Base-by-base conservation (phyloP, 2,329 filamentous ascomycete genomes). In the Trichophyton mentagrophytes region DNA sequence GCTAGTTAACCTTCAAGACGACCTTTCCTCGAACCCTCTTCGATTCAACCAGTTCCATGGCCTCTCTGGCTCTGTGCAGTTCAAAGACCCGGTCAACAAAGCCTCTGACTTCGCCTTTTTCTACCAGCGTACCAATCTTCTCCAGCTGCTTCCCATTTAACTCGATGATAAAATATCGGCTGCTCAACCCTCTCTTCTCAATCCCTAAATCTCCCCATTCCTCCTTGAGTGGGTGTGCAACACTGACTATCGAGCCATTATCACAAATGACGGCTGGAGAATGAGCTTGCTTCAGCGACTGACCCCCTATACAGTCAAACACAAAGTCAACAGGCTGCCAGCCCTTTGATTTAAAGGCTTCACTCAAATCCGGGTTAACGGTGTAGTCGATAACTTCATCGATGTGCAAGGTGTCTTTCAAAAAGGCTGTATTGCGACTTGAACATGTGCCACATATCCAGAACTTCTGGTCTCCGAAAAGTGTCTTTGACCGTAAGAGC, bases 241-340 rank as follows among this genome's bases (percentile, higher is more conserved):
- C 68, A 36, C 68, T 74, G 38, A 76, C 55, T 22, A 75, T 67
- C 44, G 66, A 60, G 8, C 73, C 73, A 3, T 66, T 63, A 49
- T 73, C 68, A 49, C 68, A 69, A 11, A 76, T 67, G 3, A 75
- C 69, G 22, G 66, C 60, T 0, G 68, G 64, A 2, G 67, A 68
- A 65, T 74, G 70, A 15, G 68, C 68, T 51, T 73, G 69, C n/a
- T 62, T 67, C 61, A 74, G 70, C 44, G 70, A 69, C 36, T 69
- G 63, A 1, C 66, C 66, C 33, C 72, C 73, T 11, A 69, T 65
- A 60, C 73, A 76, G 58, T 77, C 74, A 25, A 77, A 63, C 8
- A 76, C 72, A 6, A 77, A 62, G 64, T 77, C 73, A 7, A 76
- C 73, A 0, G 73, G 71, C 0, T 62, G 61, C 69, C 71, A 74